Percentiles rank a stretch among this genome's conserved stretches.
These are phyloP conservation scores for Ustilaginoidea virens DNA, from an alignment of 2,329 filamentous ascomycete genomes.

Conservation along the genomic window DNA sequence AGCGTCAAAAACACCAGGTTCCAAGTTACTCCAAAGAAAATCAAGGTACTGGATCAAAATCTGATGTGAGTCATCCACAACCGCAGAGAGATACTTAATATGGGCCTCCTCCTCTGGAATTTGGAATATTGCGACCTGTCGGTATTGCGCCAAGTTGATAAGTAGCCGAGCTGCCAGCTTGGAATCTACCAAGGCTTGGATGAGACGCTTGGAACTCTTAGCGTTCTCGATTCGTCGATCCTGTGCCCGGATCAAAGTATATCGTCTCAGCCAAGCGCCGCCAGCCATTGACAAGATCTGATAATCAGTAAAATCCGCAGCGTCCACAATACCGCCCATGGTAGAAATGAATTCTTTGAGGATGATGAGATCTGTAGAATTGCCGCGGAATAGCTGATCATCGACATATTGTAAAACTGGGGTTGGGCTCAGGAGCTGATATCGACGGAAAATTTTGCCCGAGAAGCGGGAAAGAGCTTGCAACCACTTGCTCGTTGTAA, in stretches of 20 bases:
- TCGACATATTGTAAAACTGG: slow-evolving; percentile 85
- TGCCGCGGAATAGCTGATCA: slow-evolving; percentile 64
- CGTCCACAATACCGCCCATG: slow-evolving; percentile 86
- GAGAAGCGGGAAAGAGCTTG: slow-evolving; percentile 82
- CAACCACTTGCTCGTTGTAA: slow-evolving; percentile 81
- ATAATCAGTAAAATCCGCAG: slow-evolving; percentile 74
- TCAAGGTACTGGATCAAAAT: slow-evolving; percentile 82
- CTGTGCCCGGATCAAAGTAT: slow-evolving; percentile 64
- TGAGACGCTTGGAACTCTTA: slow-evolving; percentile 62
- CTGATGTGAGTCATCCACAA: slow-evolving; percentile 80
- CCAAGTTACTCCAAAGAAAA: slow-evolving; percentile 66
- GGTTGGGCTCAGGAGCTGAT: slow-evolving; percentile 66
- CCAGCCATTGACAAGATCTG: slow-evolving; percentile 83
- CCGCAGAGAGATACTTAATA: slow-evolving; percentile 75
- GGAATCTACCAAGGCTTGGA: slow-evolving; percentile 63
- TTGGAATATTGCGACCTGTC: slow-evolving; percentile 70
- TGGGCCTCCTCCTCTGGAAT: slow-evolving; percentile 58
- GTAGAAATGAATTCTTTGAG: slow-evolving; percentile 78
- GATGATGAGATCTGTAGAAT: slow-evolving; percentile 82
- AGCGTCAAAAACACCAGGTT: slow-evolving; percentile 59
- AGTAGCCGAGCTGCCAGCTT: slow-evolving; percentile 68
- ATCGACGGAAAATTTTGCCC: slow-evolving; percentile 77
- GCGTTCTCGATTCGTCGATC: slow-evolving; percentile 68
- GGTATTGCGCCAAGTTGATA: slow-evolving; percentile 82
- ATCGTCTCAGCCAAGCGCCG: slow-evolving; percentile 61